These are phyloP conservation scores for Uronychia setigera DNA, from an alignment of 73 alveolate genomes.

Conservation along the genomic window DNA sequence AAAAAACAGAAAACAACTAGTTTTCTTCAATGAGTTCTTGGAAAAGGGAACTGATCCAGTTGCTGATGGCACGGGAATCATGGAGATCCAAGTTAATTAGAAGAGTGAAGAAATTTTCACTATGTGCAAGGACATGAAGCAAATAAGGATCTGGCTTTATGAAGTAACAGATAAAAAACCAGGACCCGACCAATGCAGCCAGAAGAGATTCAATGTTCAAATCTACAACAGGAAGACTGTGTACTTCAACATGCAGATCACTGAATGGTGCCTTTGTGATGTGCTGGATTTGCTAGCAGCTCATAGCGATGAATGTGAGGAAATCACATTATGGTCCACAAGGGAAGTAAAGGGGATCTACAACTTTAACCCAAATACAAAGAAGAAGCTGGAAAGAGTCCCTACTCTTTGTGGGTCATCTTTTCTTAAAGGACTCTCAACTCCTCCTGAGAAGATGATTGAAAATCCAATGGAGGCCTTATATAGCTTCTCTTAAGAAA, in stretches of 20 bases:
- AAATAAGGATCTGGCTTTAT: slow-evolving; percentile 29
- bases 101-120: slow-evolving; percentile 44
- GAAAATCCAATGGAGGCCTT: background rate
- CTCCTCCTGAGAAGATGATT: background rate
- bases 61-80: slow-evolving; percentile 42
- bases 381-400: background rate
- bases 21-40: slow-evolving; percentile 21
- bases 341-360: background rate
- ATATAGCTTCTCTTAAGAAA: background rate
- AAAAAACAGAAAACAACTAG: slow-evolving; percentile 27
- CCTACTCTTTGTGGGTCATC: background rate
- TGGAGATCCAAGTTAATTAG: slow-evolving; percentile 28
- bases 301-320: background rate
- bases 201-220: background rate
- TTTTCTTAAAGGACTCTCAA: background rate
- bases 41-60: slow-evolving; percentile 53
- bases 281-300: background rate
- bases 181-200: background rate
- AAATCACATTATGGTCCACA: background rate
- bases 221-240: slow-evolving; percentile 34
- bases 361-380: background rate
- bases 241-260: slow-evolving; percentile 29
- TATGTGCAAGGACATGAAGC: slow-evolving; percentile 24
- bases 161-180: slow-evolving; percentile 29
- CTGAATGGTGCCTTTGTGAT: background rate